Conservation (phyloP, 257 asterid species). For the Linderniella brevidens region DNA sequence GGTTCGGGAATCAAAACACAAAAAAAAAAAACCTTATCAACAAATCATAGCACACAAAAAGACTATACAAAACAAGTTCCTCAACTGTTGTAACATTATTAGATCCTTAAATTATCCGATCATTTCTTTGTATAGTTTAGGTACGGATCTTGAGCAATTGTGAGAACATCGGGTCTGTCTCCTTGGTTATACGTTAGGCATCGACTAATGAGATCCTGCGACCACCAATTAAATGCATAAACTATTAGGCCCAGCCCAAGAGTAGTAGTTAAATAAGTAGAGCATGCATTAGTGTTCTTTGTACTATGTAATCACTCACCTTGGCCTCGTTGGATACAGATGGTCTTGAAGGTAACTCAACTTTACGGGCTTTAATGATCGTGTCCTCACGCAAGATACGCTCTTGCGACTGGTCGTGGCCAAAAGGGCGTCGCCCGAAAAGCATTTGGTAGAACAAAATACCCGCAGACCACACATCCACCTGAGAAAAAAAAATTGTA, state of each 20-base stretch:
- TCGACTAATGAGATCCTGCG: conserved; percentile 88
- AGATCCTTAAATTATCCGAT: too few species aligned
- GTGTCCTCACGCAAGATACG: conserved; percentile 95
- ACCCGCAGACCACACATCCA: conserved; percentile 99
- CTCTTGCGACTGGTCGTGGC: conserved; percentile 94
- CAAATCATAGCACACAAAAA: too few species aligned
- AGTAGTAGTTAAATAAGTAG: not conserved
- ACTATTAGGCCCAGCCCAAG: not conserved
- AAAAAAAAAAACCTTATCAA: too few species aligned
- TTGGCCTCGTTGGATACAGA: conserved; percentile 86
- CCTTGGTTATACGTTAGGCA: conserved; percentile 80
- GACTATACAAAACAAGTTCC: too few species aligned
- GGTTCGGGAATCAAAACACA: too few species aligned
- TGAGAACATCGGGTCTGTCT: conserved; percentile 82
- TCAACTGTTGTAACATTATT: too few species aligned
- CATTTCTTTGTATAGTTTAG: conserved; percentile 64
- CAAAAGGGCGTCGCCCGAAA: conserved; percentile 90
- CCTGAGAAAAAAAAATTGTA: conserved; percentile 23
- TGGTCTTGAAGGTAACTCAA: conserved; percentile 88
- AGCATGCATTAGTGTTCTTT: too few species aligned
- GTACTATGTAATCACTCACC: conserved; percentile 18
- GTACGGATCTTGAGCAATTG: conserved; percentile 83
- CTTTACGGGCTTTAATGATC: conserved; percentile 83
- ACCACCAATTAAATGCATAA: not conserved
- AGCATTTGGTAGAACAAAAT: conserved; percentile 89